phyloP scores from a whole-genome alignment of 2,329 filamentous ascomycete genomes.

The Sporothrix inflata region DNA sequence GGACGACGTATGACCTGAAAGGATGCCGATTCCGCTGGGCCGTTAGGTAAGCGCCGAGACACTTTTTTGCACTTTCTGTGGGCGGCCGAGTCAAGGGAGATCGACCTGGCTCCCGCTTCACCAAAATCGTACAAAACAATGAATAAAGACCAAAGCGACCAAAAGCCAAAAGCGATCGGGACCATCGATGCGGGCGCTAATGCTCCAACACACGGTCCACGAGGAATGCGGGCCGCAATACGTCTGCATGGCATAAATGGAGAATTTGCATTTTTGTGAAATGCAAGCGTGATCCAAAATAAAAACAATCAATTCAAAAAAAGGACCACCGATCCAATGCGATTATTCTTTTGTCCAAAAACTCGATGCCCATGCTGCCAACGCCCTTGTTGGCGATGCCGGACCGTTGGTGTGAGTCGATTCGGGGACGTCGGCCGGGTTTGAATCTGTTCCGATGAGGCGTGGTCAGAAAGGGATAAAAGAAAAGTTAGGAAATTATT shows the following conservation, averaged over 20 bases:
- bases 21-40: neutral
- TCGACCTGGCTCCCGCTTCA: neutral
- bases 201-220: neutral
- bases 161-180: neutral
- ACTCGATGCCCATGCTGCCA: constrained; percentile 9
- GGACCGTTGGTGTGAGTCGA: neutral
- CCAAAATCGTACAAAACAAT: neutral
- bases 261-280: no score
- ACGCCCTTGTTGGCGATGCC: constrained; percentile 6
- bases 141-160: neutral
- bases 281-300: neutral
- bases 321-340: neutral
- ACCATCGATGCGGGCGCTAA: constrained; percentile 10
- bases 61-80: neutral
- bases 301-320: neutral
- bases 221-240: neutral
- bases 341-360: neutral
- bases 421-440: neutral
- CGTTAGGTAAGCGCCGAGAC: constrained; percentile 5
- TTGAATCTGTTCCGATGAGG: neutral
- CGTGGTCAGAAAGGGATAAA: neutral
- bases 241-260: no score
- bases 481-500: neutral
- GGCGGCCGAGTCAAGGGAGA: neutral
- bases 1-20: neutral